phyloP scores from a whole-genome alignment of 192 early-diverging fungal genomes.

The Backusella mclennaniae region DNA sequence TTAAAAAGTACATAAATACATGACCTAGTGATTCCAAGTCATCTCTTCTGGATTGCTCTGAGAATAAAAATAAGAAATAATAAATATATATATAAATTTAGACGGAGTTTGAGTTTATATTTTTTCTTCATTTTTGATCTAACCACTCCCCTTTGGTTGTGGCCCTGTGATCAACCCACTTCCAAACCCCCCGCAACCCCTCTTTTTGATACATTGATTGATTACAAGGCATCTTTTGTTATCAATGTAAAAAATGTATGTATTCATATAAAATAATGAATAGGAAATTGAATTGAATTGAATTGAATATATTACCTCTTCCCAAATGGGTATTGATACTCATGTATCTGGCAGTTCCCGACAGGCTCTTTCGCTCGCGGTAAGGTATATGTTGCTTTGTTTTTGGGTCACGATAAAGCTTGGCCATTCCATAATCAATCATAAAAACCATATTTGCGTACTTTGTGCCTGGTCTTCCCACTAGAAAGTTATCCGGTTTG shows the following conservation, averaged over 20 bases:
- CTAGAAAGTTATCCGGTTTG: slow-evolving; percentile 98
- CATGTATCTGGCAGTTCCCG: slow-evolving; percentile 98
- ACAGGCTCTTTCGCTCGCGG: slow-evolving; percentile 90
- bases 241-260: too few species aligned
- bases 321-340: slow-evolving; percentile 97
- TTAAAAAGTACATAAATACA: slow-evolving; percentile 97
- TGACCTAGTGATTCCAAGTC: slow-evolving; percentile 97
- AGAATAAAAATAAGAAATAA: slow-evolving; percentile 8
- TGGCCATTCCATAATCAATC: slow-evolving; percentile 99
- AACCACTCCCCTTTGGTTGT: slow-evolving; percentile 2
- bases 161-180: not conserved
- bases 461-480: slow-evolving; percentile 74
- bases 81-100: not conserved
- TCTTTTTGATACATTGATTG: not conserved
- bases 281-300: too few species aligned
- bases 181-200: not conserved
- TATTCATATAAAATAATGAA: too few species aligned
- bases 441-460: slow-evolving; percentile 74
- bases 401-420: slow-evolving; percentile 94
- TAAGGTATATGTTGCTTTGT: slow-evolving; percentile 98
- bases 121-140: slow-evolving; percentile 4
- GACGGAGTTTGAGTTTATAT: not conserved
- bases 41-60: slow-evolving; percentile 96
- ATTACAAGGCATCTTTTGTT: not conserved
- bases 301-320: slow-evolving; percentile 53